These are phyloP conservation scores for Fistulifera pelliculosa DNA, from an alignment of 108 stramenopile species.

Conservation along the genomic window DNA sequence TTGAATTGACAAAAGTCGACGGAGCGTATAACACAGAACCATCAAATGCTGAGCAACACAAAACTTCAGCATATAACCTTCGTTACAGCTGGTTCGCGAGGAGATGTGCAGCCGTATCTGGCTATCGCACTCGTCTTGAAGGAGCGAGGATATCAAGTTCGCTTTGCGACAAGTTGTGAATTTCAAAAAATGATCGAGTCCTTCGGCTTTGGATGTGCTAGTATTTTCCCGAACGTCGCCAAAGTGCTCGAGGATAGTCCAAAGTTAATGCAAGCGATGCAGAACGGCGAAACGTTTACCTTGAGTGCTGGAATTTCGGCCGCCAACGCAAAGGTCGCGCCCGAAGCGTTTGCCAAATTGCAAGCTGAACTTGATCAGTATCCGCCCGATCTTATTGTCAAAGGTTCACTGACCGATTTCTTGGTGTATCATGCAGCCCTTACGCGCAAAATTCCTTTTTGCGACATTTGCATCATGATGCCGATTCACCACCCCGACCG, in stretches of 20 bases:
- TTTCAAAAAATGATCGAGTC: background rate
- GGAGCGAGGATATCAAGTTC: conserved; percentile 11
- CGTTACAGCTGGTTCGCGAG: conserved; percentile 15
- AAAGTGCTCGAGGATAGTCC: background rate
- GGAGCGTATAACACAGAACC: too few relatives aligned
- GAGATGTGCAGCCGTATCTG: conserved; percentile 22
- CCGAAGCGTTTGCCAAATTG: background rate
- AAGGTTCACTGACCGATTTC: background rate
- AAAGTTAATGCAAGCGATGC: conserved; percentile 1
- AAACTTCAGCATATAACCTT: conserved; percentile 9
- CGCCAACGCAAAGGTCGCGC: background rate
- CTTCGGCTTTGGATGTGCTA: background rate
- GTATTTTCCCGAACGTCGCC: background rate
- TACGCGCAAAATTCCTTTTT: background rate
- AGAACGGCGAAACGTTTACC: background rate
- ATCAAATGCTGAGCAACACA: too few relatives aligned
- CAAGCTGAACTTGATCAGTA: background rate
- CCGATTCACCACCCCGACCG: background rate
- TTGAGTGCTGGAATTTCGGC: background rate
- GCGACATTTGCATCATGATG: background rate
- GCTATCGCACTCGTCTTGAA: conserved; percentile 13
- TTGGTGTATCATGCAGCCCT: background rate
- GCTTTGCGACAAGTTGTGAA: conserved; percentile 7
- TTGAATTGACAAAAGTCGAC: too few relatives aligned
- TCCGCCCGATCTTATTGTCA: background rate